Percentiles rank a stretch among this genome's conserved stretches.
Evolutionary conservation across 345 rosid genomes (phyloP).

Genomic region (Punica granatum): DNA sequence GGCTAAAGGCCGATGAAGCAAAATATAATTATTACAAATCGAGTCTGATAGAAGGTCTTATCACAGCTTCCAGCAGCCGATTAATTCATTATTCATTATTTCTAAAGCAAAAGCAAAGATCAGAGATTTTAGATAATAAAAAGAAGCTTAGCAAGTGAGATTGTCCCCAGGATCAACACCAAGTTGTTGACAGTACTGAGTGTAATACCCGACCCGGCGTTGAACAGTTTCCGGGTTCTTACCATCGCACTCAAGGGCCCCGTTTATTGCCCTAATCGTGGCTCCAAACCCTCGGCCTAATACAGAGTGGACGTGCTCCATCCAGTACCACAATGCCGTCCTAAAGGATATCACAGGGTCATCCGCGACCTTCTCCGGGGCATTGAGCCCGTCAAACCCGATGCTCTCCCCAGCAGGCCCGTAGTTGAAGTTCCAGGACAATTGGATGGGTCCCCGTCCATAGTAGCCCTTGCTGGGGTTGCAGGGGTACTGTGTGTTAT

Average conservation of each 20-base stretch:
- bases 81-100: too few relatives aligned
- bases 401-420: conserved; percentile 44
- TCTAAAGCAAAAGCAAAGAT: too few relatives aligned
- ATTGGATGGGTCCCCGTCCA: conserved; percentile 63
- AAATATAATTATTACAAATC: too few relatives aligned
- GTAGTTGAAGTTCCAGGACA: conserved; percentile 64
- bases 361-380: conserved; percentile 52
- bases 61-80: too few relatives aligned
- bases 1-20: too few relatives aligned
- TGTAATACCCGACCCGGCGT: conserved; percentile 38
- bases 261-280: conserved; percentile 56
- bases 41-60: too few relatives aligned
- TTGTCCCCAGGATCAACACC: conserved; percentile 52
- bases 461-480: conserved; percentile 41
- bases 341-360: conserved; percentile 50
- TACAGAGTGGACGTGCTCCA: conserved; percentile 39
- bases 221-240: conserved; percentile 31
- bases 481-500: conserved; percentile 42
- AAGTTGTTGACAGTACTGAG: conserved; percentile 36
- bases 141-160: conserved; percentile 34
- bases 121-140: too few relatives aligned
- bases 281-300: conserved; percentile 61
- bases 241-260: conserved; percentile 47
- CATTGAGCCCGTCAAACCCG: conserved; percentile 42
- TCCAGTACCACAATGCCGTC: conserved; percentile 75